phyloP scores from a whole-genome alignment of 768 basidiomycete species.

The Amanita thiersii region DNA sequence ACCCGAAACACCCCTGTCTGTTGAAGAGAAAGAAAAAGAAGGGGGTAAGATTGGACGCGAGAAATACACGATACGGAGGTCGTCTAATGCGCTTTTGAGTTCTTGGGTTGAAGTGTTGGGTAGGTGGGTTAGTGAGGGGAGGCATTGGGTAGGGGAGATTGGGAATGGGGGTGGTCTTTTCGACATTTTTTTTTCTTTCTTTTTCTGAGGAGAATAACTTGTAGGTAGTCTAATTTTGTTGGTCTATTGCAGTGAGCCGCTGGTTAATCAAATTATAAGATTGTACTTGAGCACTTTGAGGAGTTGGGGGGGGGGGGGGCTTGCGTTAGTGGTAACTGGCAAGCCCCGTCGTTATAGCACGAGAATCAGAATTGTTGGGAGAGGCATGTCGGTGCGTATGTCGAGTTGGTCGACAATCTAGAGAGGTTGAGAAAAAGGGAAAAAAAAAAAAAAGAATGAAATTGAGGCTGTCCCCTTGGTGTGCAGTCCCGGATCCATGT shows the following conservation, averaged over 20 bases:
- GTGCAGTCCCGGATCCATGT: too few relatives aligned
- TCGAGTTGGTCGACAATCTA: too few relatives aligned
- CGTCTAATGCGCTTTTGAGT: conserved; percentile 32
- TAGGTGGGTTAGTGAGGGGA: conserved; percentile 50
- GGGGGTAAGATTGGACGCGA: conserved; percentile 22
- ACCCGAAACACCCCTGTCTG: too few relatives aligned
- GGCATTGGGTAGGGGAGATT: conserved; percentile 37
- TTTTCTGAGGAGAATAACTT: conserved; percentile 4
- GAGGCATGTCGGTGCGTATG: too few relatives aligned
- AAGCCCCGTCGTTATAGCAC: conserved; percentile 42
- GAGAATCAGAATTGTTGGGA: conserved; percentile 45
- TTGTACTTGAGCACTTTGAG: conserved; percentile 18
- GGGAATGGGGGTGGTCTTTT: conserved; percentile 12
- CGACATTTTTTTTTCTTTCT: conserved; percentile 10
- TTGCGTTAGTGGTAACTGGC: conserved; percentile 27
- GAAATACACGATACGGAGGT: conserved; percentile 47
- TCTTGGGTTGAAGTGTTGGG: conserved; percentile 21
- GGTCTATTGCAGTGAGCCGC: too few relatives aligned
- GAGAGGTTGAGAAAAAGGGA: too few relatives aligned
- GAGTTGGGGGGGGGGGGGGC: conserved; percentile 19
- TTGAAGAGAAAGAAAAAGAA: too few relatives aligned
- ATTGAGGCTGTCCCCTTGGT: too few relatives aligned
- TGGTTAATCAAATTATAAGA: too few relatives aligned
- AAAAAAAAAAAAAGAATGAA: neutral
- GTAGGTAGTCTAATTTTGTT: too few relatives aligned